A percentile compares a stretch with the other conserved stretches of the same genome.
phyloP scores from a whole-genome alignment of 2,329 filamentous ascomycete species.

The Aspergillus ibericus region DNA sequence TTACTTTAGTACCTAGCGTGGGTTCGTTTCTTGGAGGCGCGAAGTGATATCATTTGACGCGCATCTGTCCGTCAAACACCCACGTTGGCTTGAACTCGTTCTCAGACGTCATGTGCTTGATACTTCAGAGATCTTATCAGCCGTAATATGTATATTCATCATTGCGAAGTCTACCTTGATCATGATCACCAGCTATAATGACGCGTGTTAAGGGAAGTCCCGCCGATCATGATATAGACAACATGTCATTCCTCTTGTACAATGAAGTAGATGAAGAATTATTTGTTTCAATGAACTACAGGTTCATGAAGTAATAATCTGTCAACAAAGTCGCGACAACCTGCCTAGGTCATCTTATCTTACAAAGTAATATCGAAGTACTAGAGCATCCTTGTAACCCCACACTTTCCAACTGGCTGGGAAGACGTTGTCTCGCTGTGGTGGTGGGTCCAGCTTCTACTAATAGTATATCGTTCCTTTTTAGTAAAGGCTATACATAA shows the following conservation, averaged over 20 bases:
- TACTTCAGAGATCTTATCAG: not conserved
- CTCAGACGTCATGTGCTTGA: not conserved
- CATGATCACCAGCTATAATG: not conserved
- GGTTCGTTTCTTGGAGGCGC: not conserved
- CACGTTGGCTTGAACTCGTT: not conserved
- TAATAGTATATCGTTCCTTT: not conserved
- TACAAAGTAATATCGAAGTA: not conserved
- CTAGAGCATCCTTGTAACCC: not conserved
- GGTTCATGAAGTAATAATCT: not conserved
- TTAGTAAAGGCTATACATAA: not conserved
- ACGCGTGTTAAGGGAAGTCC: not conserved
- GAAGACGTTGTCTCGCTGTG: not conserved
- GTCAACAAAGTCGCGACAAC: not conserved
- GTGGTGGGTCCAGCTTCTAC: not conserved
- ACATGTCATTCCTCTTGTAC: not conserved
- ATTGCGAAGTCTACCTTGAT: not conserved
- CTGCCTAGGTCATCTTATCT: not conserved
- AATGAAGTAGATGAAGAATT: not conserved
- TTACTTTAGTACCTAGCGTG: not conserved
- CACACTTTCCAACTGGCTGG: not conserved
- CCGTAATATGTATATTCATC: not conserved
- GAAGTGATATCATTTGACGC: slow-evolving; percentile 3
- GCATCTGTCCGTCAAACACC: not conserved
- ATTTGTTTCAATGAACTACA: not conserved
- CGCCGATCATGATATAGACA: not conserved